phyloP scores from a whole-genome alignment of 371 early-diverging fungal species.

The Actinomortierella ambigua region DNA sequence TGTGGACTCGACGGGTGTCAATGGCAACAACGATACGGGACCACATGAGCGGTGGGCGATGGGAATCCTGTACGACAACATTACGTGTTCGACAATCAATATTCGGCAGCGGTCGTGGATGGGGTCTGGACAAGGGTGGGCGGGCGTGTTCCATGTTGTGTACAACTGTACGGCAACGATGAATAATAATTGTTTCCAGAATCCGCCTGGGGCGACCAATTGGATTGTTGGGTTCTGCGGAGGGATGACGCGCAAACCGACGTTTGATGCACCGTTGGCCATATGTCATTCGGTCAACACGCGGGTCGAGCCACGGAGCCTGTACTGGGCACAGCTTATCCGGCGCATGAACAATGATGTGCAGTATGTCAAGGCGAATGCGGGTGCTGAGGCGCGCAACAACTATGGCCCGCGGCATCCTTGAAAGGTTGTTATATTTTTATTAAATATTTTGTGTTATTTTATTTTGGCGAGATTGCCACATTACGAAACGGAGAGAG shows the following conservation, averaged over 20 bases:
- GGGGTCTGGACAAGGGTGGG: constrained; percentile 47
- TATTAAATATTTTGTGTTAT: too few species aligned
- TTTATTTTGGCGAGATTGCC: too few species aligned
- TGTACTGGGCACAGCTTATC: constrained; percentile 38
- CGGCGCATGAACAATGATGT: constrained; percentile 22
- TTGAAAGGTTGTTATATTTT: too few species aligned
- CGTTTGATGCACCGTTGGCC: constrained; percentile 28
- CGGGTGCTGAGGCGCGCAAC: constrained; percentile 21
- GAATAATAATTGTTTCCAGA: constrained; percentile 35
- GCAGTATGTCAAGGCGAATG: constrained; percentile 20
- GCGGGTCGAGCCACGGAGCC: constrained; percentile 19
- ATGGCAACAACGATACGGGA: constrained; percentile 40
- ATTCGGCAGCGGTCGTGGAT: constrained; percentile 37
- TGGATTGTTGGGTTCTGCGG: constrained; percentile 41
- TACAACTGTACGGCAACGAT: constrained; percentile 25
- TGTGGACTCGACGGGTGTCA: constrained; percentile 35
- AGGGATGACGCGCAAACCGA: constrained; percentile 4
- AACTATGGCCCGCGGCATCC: constrained; percentile 18
- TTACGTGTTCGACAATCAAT: constrained; percentile 31
- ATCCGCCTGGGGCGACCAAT: constrained; percentile 31
- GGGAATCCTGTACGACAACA: constrained; percentile 41
- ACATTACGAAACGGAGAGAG: too few species aligned
- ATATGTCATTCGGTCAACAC: neutral
- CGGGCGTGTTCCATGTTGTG: constrained; percentile 40
- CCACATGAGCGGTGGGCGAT: constrained; percentile 47